Conservation (phyloP, 306 rosid species). For the Pterocarpus macrocarpus region DNA sequence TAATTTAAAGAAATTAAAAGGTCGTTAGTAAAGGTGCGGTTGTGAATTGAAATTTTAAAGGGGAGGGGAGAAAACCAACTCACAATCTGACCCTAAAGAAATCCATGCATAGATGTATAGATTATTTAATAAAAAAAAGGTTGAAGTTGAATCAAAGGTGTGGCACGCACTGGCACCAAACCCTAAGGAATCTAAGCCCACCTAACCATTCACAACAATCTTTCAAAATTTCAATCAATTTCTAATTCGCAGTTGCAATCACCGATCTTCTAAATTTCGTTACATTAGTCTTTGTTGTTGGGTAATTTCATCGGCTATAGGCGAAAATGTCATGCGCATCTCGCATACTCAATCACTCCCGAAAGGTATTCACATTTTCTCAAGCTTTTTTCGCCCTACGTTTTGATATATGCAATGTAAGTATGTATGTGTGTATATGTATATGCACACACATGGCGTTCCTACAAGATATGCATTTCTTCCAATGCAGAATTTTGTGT, state of each 20-base stretch:
- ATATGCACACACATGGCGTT: too few relatives aligned
- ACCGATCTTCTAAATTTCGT: background rate
- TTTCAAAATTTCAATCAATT: background rate
- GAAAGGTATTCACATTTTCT: slow-evolving; percentile 45
- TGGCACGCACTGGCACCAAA: background rate
- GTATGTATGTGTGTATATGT: too few relatives aligned
- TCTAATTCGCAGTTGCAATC: background rate
- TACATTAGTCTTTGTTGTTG: background rate
- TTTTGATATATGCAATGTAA: too few relatives aligned
- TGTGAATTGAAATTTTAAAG: too few relatives aligned
- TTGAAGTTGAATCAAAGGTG: too few relatives aligned
- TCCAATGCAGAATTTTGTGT: background rate
- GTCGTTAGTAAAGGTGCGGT: too few relatives aligned
- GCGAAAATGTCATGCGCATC: slow-evolving; percentile 63
- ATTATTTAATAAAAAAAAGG: too few relatives aligned
- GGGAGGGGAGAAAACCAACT: too few relatives aligned
- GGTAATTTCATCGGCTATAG: background rate
- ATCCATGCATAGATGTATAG: too few relatives aligned
- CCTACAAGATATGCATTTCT: background rate
- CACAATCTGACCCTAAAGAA: too few relatives aligned
- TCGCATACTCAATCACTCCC: slow-evolving; percentile 63
- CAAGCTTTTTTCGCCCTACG: background rate
- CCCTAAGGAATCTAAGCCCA: background rate
- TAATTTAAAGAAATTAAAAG: too few relatives aligned
- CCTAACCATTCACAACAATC: background rate